Base-by-base conservation (phyloP, 345 rosid species). In the Moricandia moricandioides region DNA sequence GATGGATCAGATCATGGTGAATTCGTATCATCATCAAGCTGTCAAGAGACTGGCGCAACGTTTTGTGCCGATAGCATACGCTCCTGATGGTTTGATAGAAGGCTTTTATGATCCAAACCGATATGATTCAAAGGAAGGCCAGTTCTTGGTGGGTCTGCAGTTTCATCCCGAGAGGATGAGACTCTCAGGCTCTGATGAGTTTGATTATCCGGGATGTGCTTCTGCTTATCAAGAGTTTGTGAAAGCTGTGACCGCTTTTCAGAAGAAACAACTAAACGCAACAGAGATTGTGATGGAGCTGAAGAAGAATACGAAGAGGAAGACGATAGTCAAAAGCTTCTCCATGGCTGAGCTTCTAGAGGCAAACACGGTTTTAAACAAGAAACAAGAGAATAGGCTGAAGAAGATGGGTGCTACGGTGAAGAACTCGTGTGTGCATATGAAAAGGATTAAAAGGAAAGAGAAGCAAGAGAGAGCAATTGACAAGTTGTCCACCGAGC, bases 111-210 rank as follows among this genome's bases (percentile, higher is more conserved):
- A 88, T 57, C 89, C 89, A 26, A 76, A 80, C 62, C 65, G 74
- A 11, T 87, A 84, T 45, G 82, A 85, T 84, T 88, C 91, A 72
- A 79, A 82, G 39, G 85, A 84, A 60, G 91, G 89, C 0, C 82
- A 83, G 80, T 87, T 89, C 63, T 83, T 87, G 7, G 82, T 89
- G 82, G 91, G 89, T 8, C 76, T 87, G 5, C 91, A 87, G 73
- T 89, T 89, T 72, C 91, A 87, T 81, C 91, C 91, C 0, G 93
- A 89, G 54, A 74, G 93, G 70, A 89, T 89, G 93, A 74, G 91
- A 13, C 68, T 63, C 7, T 24, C 63, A 1, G 85, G 77, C 24
- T 75, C 92, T 39, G 86, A 84, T 65, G 77, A 72, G 72, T 88
- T 86, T 61, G 86, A 86, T 55, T 84, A 86, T 78, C 86, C 87